Evolutionary conservation across 2,329 filamentous ascomycete genomes (phyloP).

Genomic region (Epichloe hybrida): DNA sequence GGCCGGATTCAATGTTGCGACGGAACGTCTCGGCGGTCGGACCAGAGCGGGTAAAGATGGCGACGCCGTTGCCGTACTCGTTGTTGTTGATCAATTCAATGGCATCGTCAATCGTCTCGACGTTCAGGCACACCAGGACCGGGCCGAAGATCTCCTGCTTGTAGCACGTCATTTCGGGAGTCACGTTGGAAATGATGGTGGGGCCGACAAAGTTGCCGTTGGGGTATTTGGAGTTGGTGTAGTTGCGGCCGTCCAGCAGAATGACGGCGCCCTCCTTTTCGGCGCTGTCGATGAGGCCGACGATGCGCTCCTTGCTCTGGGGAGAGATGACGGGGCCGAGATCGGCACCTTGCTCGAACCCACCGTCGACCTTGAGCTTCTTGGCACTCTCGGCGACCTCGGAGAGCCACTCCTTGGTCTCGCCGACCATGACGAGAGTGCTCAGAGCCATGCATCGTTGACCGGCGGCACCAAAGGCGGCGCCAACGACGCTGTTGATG

Average conservation of each 20-base stretch:
- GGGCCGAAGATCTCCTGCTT: slow-evolving; percentile 76
- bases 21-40: slow-evolving; percentile 68
- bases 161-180: slow-evolving; percentile 71
- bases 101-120: slow-evolving; percentile 64
- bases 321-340: slow-evolving; percentile 72
- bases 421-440: slow-evolving; percentile 70
- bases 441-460: slow-evolving; percentile 81
- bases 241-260: slow-evolving; percentile 66
- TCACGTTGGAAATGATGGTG: slow-evolving; percentile 73
- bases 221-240: slow-evolving; percentile 63
- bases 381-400: slow-evolving; percentile 68
- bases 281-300: slow-evolving; percentile 59
- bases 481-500: slow-evolving; percentile 69
- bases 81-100: slow-evolving; percentile 73
- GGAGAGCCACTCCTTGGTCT: slow-evolving; percentile 70
- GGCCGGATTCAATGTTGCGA: slow-evolving; percentile 68
- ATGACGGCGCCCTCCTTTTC: slow-evolving; percentile 72
- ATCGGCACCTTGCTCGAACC: slow-evolving; percentile 69
- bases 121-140: slow-evolving; percentile 69
- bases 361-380: slow-evolving; percentile 60
- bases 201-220: slow-evolving; percentile 78
- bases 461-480: slow-evolving; percentile 72
- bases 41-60: slow-evolving; percentile 71
- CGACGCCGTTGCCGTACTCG: slow-evolving; percentile 76
- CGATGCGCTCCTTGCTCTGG: slow-evolving; percentile 66